These are phyloP conservation scores for Boletus huronensis DNA, from an alignment of 768 basidiomycete species.

Conservation along the genomic window DNA sequence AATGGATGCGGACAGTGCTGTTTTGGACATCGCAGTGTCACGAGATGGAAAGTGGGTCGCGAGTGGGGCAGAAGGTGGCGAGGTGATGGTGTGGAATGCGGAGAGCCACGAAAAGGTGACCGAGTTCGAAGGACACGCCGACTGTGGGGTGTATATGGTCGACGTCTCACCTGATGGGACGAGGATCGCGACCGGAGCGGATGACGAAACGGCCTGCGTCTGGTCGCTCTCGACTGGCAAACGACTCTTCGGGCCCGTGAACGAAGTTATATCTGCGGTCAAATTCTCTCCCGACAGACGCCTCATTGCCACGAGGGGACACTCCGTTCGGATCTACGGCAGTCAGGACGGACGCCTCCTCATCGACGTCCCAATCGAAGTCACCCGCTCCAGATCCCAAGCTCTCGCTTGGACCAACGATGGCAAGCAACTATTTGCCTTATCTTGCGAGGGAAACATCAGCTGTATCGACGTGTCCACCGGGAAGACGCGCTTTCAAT, in stretches of 20 bases:
- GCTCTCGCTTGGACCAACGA: too few species aligned
- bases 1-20: background rate
- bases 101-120: background rate
- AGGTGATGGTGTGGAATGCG: background rate
- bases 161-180: background rate
- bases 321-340: too few species aligned
- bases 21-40: background rate
- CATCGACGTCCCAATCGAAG: too few species aligned
- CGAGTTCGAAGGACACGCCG: background rate
- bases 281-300: background rate
- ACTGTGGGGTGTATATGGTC: accelerated
- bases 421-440: too few species aligned
- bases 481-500: too few species aligned
- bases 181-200: background rate
- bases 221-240: conserved; percentile 4
- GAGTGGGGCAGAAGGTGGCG: background rate
- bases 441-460: too few species aligned
- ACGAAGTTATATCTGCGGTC: too few species aligned
- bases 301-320: background rate
- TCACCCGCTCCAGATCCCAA: too few species aligned
- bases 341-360: too few species aligned
- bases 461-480: too few species aligned
- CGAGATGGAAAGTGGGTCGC: background rate
- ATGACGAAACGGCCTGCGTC: background rate
- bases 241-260: conserved; percentile 3